Evolutionary conservation across 2,329 filamentous ascomycete species (phyloP).

Genomic region (Colletotrichum spinosum): DNA sequence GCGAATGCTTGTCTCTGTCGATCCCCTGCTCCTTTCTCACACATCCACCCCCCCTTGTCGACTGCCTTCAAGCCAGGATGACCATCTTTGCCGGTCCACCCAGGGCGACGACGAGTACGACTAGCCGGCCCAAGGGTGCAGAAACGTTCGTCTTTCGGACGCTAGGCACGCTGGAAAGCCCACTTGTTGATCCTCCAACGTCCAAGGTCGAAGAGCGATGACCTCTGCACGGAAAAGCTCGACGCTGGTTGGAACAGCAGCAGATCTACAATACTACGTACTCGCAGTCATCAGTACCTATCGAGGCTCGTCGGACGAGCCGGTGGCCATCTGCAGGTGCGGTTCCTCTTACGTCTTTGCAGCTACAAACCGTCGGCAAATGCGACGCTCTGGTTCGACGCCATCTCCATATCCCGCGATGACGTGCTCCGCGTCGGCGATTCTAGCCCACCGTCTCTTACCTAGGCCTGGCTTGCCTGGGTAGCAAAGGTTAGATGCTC

Average conservation of each 20-base stretch:
- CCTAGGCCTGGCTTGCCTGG: too few relatives aligned
- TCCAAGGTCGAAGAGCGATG: neutral
- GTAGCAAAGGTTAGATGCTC: too few relatives aligned
- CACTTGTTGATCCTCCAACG: neutral
- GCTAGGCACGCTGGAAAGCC: neutral
- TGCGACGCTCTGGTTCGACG: constrained; percentile 9
- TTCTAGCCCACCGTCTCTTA: neutral
- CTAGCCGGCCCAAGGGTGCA: neutral
- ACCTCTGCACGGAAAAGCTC: too few relatives aligned
- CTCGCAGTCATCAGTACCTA: too few relatives aligned
- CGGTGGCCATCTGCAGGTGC: neutral
- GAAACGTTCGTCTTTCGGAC: constrained; percentile 18
- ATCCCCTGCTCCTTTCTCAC: constrained; percentile 8
- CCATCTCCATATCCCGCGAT: constrained; percentile 24
- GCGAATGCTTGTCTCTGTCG: constrained; percentile 26
- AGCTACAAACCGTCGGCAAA: neutral
- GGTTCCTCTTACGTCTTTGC: constrained; percentile 1
- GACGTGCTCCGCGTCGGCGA: constrained; percentile 21
- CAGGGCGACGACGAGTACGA: constrained; percentile 4
- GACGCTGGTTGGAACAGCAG: too few relatives aligned
- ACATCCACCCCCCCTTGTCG: neutral
- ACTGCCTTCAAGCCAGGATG: constrained; percentile 7
- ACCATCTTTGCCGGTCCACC: neutral
- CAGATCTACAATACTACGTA: too few relatives aligned
- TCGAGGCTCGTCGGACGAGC: too few relatives aligned